Base-by-base conservation (phyloP, 2,329 filamentous ascomycete species). In the Davidsoniella neocaledoniae region DNA sequence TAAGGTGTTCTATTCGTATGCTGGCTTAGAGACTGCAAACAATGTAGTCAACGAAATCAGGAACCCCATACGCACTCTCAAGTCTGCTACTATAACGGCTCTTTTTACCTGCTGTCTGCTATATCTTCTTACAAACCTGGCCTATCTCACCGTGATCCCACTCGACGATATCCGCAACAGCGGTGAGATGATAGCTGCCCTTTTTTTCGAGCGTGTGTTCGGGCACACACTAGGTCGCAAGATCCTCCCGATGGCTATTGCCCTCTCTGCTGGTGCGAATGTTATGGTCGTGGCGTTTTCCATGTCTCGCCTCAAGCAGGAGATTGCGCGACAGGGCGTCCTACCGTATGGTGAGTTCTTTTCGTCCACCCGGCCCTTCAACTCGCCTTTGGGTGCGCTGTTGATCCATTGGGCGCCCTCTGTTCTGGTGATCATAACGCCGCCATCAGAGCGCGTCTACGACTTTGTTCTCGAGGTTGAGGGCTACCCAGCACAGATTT, bases 401-500 rank as follows among this genome's bases (percentile, higher is more conserved):
- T 61, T 85, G 3, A 68, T 85, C 2, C 79, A 85, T 57, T 84
- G 76, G 56, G 67, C 86, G 26, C 80, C 81, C 0, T 83, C 79
- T 0, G 56, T 82, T 1, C 63, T 85, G 1, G 78, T 84, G 2
- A 83, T 86, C 46, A 62, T 69, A 0, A 65, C 83, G 0, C 79
- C 80, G 0, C 79, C 80, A 0, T 76, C 79, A 0, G 68, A 69
- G 2, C 73, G 81, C 43, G 76, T 81, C 0, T 86, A 85, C 61
- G 79, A 76, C 8, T 83, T 86, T 57, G 84, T 86, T 25, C 64
- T 84, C 0, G 79, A 86, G 43, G 76, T 85, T 0, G 80, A 85
- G 57, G 79, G 76, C 0, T 85, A 84, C 55, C 74, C 79, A 0
- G 76, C 68, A 0, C 76, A 82, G 52, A 65, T 84, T 12, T 71